Base-by-base conservation (phyloP, 2,329 filamentous ascomycete genomes). In the Lasiodiplodia theobromae region DNA sequence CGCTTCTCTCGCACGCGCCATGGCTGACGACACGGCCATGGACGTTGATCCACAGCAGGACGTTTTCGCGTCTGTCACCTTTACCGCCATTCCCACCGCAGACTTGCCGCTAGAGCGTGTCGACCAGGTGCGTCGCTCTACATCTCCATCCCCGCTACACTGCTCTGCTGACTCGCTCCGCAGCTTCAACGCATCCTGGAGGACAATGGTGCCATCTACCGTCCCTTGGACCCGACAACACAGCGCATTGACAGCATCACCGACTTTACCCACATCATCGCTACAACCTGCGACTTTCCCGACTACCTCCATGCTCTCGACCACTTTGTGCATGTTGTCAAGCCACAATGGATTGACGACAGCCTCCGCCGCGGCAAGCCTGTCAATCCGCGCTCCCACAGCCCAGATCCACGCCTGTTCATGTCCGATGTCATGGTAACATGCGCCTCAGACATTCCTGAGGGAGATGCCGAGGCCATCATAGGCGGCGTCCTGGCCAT, bases 401-500 rank as follows among this genome's bases (percentile, higher is more conserved):
- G 91, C 56, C 96, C 96, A 1, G 96, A 99, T 74, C 94, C 95
- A 2, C 88, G 91, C 69, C 89, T 97, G 77, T 96, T 97, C 78
- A 92, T 99, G 80, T 92, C 92, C 64, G 90, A 93, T 73, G 91
- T 98, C 52, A 87, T 92, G 34, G 86, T 97, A 21, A 91, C 90
- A 38, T 96, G 92, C 76, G 93, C 91, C 57, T 92, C 94, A 62
- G 92, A 96, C 74, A 88, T 99, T 57, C 96, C 96, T 0, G 84
- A 88, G 44, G 91, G 89, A 44, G 96, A 99, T 79, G 92, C 94
- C 77, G 95, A 98, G 81, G 92, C 94, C 12, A 97, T 99, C 68
- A 89, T 92, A 49, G 96, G 94, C 12, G 95, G 93, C 1, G 92
- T 95, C 2, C 83, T 97, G 75, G 95, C 96, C 0, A 89, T 97